A percentile compares a stretch with the other conserved stretches of the same genome.
These are phyloP conservation scores for Kentomonas sorsogonicus DNA, from an alignment of 208 protist genomes.

Conservation along the genomic window DNA sequence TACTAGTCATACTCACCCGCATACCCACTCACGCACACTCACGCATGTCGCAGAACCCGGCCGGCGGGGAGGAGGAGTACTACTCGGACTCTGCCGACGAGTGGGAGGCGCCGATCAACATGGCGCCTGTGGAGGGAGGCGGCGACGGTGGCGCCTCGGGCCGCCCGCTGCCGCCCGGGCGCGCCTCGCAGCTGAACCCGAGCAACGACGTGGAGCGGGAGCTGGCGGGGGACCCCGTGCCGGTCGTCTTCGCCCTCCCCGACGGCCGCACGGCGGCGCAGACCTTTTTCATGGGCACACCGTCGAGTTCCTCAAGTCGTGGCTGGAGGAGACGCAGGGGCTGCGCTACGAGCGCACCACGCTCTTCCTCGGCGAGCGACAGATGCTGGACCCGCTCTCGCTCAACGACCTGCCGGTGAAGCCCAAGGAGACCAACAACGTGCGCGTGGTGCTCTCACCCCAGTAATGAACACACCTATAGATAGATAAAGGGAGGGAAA, in stretches of 20 bases:
- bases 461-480: background rate
- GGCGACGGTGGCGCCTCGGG: slow-evolving; percentile 2
- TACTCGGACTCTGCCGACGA: slow-evolving; percentile 65
- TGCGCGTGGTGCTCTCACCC: slow-evolving; percentile 24
- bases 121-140: slow-evolving; percentile 3
- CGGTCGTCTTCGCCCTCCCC: slow-evolving; percentile 37
- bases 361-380: slow-evolving; percentile 52
- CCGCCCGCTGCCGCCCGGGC: background rate
- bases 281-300: slow-evolving; percentile 78
- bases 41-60: background rate
- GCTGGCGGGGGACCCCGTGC: slow-evolving; percentile 42
- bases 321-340: slow-evolving; percentile 56
- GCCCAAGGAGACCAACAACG: slow-evolving; percentile 40
- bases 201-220: slow-evolving; percentile 58
- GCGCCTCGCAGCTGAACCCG: slow-evolving; percentile 7
- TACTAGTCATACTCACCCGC: background rate
- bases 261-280: slow-evolving; percentile 20
- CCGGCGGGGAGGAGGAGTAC: slow-evolving; percentile 10
- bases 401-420: slow-evolving; percentile 76
- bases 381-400: slow-evolving; percentile 75
- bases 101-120: slow-evolving; percentile 62
- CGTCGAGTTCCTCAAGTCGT: slow-evolving; percentile 65
- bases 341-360: slow-evolving; percentile 59
- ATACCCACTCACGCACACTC: background rate
- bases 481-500: slow-evolving; percentile 2